These are phyloP conservation scores for Achaetomiella virescens DNA, from an alignment of 495 filamentous ascomycete species.

Conservation along the genomic window DNA sequence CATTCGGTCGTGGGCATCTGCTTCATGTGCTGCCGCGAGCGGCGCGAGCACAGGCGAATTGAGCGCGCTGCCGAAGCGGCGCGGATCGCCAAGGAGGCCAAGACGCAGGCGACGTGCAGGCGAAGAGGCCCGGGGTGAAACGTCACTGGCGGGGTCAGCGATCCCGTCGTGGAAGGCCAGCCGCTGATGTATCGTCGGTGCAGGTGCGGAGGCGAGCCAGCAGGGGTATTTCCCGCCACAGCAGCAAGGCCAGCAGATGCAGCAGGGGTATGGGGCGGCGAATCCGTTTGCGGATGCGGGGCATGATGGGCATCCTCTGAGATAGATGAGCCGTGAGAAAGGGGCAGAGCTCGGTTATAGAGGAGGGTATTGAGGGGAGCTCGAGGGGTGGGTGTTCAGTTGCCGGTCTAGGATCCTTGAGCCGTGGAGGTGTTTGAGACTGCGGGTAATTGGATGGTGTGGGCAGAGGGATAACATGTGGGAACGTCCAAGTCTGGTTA, in stretches of 20 bases:
- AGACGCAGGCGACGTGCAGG: conserved; percentile 18
- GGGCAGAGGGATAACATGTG: no score
- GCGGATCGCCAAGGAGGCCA: conserved; percentile 33
- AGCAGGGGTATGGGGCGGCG: conserved; percentile 6
- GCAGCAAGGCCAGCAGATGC: background rate
- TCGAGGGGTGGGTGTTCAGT: background rate
- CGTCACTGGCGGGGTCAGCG: conserved; percentile 66
- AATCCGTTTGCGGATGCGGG: conserved; percentile 24
- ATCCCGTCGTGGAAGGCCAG: conserved; percentile 49
- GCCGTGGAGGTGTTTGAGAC: background rate
- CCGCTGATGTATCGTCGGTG: conserved; percentile 26
- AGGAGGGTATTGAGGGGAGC: no score
- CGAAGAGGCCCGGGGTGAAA: conserved; percentile 39
- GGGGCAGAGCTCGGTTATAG: background rate
- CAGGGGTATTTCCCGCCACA: conserved; percentile 4
- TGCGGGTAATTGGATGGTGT: background rate
- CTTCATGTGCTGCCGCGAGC: conserved; percentile 38
- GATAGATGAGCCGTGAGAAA: background rate
- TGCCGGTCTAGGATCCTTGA: no score
- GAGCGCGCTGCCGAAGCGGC: conserved; percentile 30
- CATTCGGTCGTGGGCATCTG: conserved; percentile 28
- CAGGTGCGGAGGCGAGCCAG: background rate
- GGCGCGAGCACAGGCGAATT: conserved; percentile 26
- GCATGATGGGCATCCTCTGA: conserved; percentile 12
- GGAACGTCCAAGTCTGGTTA: background rate